Conservation (phyloP, 2,329 filamentous ascomycete species). For the Orbilia ellipsospora region DNA sequence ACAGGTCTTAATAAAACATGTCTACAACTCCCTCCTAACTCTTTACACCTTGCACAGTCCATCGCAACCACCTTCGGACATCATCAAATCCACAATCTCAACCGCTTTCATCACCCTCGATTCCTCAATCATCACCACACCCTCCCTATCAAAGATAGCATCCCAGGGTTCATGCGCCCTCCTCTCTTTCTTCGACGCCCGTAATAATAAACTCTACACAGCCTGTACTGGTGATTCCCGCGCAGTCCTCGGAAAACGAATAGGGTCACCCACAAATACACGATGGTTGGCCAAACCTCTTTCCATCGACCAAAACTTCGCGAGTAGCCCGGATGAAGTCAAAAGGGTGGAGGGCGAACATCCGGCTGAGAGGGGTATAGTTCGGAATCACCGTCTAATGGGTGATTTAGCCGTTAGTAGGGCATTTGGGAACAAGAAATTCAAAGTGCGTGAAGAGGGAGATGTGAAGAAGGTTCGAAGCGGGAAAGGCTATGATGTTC, state of each 20-base stretch:
- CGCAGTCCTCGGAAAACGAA: constrained; percentile 70
- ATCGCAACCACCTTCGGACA: constrained; percentile 6
- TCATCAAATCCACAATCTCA: constrained; percentile 35
- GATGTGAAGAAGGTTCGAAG: constrained; percentile 35
- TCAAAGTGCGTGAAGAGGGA: constrained; percentile 71
- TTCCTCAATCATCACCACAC: constrained; percentile 7
- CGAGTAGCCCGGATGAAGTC: constrained; percentile 71
- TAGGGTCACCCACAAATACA: constrained; percentile 62
- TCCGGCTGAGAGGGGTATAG: constrained; percentile 68
- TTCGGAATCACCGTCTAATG: constrained; percentile 70
- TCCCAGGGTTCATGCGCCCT: constrained; percentile 73
- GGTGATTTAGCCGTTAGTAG: constrained; percentile 72
- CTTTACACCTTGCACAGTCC: constrained; percentile 36
- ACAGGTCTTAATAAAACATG: constrained; percentile 24
- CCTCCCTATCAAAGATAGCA: constrained; percentile 59
- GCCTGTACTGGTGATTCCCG: constrained; percentile 76
- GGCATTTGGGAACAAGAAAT: constrained; percentile 75
- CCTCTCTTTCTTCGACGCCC: constrained; percentile 71
- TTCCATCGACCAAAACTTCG: constrained; percentile 73
- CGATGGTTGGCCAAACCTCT: constrained; percentile 69
- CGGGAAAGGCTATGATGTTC: constrained; percentile 56
- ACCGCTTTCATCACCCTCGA: constrained; percentile 38
- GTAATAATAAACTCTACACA: constrained; percentile 68
- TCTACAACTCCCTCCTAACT: constrained; percentile 27
- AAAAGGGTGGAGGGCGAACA: constrained; percentile 69